These are phyloP conservation scores for Linnemannia hyalina DNA, from an alignment of 192 early-diverging fungal genomes.

Conservation along the genomic window DNA sequence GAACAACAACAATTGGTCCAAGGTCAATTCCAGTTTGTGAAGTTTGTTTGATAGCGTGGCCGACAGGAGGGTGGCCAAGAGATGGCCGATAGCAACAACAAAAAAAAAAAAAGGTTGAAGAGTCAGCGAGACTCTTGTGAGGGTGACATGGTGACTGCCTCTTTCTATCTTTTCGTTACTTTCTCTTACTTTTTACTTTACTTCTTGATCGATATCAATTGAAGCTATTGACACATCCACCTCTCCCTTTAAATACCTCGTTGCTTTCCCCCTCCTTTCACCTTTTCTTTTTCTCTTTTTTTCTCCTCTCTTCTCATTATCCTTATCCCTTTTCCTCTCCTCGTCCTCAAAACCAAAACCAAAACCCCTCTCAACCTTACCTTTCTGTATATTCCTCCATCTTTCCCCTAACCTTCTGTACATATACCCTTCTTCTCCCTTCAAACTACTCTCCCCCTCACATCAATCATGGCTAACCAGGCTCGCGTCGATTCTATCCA, in stretches of 20 bases:
- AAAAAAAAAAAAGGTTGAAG: conserved; percentile 28
- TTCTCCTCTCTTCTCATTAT: background rate
- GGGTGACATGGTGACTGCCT: background rate
- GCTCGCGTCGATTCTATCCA: conserved; percentile 63
- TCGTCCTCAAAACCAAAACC: background rate
- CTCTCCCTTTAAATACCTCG: background rate
- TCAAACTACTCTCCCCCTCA: conserved; percentile 10
- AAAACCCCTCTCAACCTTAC: background rate
- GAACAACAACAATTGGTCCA: background rate
- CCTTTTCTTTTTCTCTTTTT: background rate
- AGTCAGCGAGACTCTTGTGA: background rate
- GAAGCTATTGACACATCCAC: background rate
- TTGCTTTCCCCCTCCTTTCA: background rate
- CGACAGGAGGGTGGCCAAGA: background rate
- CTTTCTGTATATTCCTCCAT: background rate
- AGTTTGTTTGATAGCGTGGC: conserved; percentile 10
- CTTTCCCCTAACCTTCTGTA: conserved; percentile 11
- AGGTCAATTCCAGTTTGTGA: background rate
- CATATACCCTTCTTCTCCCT: conserved; percentile 21
- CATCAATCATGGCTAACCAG: conserved; percentile 53
- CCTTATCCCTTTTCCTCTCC: conserved; percentile 11
- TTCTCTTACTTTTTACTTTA: conserved; percentile 18
- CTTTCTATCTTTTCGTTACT: background rate
- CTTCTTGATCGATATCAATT: background rate
- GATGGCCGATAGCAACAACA: conserved; percentile 4